phyloP scores from a whole-genome alignment of 371 early-diverging fungal genomes.

The Rhizopus microsporus region DNA sequence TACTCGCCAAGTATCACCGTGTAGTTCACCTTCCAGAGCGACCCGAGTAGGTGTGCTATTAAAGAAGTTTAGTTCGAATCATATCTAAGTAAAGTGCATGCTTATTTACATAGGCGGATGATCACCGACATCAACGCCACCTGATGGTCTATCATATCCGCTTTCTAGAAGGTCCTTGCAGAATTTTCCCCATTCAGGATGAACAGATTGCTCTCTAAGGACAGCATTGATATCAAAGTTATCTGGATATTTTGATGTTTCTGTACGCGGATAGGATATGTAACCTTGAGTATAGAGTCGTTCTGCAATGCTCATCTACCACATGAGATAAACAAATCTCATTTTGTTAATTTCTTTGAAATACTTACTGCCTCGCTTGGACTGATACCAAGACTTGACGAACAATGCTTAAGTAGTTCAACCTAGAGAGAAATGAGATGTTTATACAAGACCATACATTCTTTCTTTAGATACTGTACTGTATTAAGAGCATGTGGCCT shows the following conservation, averaged over 20 bases:
- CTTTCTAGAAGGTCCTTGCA: slow-evolving; percentile 33
- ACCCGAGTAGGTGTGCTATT: slow-evolving; percentile 51
- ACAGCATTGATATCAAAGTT: slow-evolving; percentile 59
- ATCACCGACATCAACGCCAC: slow-evolving; percentile 54
- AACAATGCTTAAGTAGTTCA: slow-evolving; percentile 51
- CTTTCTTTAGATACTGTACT: slow-evolving; percentile 15
- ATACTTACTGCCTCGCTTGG: slow-evolving; percentile 49
- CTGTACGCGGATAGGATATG: slow-evolving; percentile 77
- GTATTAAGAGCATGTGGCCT: slow-evolving; percentile 58
- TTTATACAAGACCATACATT: not conserved
- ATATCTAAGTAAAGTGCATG: not conserved
- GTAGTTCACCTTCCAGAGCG: slow-evolving; percentile 51
- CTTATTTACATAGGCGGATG: slow-evolving; percentile 46
- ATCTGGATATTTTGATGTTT: slow-evolving; percentile 66
- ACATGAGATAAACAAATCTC: not conserved
- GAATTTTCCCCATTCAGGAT: slow-evolving; percentile 44
- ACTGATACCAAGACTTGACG: slow-evolving; percentile 45
- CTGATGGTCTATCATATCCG: slow-evolving; percentile 45
- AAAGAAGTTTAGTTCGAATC: slow-evolving; percentile 1
- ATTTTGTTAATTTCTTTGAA: not conserved
- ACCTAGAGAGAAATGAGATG: slow-evolving; percentile 23
- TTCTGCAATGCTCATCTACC: slow-evolving; percentile 57
- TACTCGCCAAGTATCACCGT: slow-evolving; percentile 55
- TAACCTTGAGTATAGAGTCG: slow-evolving; percentile 61
- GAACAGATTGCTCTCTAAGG: slow-evolving; percentile 37